A percentile compares a stretch with the other conserved stretches of the same genome.
phyloP scores from a whole-genome alignment of 129 eudicot species.

The Centaurea solstitialis region DNA sequence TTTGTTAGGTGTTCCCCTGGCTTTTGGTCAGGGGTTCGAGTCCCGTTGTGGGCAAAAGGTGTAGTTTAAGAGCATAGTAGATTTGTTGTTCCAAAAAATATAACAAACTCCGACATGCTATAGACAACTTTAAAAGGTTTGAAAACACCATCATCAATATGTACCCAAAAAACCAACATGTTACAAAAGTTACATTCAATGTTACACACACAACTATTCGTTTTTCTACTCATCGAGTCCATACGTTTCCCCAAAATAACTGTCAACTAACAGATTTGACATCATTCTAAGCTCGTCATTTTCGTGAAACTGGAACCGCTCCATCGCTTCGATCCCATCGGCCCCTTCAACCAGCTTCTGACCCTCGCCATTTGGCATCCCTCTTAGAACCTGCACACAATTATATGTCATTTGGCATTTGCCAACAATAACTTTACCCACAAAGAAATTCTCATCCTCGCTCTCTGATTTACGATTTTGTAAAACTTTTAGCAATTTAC shows the following conservation, averaged over 20 bases:
- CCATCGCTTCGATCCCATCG: constrained; percentile 97
- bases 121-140: constrained; percentile 10
- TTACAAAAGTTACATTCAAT: constrained; percentile 14
- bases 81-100: no score
- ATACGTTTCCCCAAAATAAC: constrained; percentile 85
- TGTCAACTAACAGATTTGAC: constrained; percentile 79
- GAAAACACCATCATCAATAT: neutral
- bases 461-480: neutral
- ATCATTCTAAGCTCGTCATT: constrained; percentile 81
- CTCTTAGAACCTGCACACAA: constrained; percentile 73
- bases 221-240: constrained; percentile 62
- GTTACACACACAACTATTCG: constrained; percentile 1
- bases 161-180: constrained; percentile 6
- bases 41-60: no score
- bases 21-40: no score
- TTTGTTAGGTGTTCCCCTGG: no score
- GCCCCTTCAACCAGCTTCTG: constrained; percentile 86
- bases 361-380: constrained; percentile 95
- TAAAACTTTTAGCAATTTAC: neutral
- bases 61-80: no score
- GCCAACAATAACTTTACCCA: no score
- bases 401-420: neutral
- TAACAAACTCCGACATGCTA: neutral
- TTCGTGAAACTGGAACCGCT: constrained; percentile 84
- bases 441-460: no score